phyloP scores from a whole-genome alignment of 2,329 filamentous ascomycete genomes.

The Fonsecaea pedrosoi region DNA sequence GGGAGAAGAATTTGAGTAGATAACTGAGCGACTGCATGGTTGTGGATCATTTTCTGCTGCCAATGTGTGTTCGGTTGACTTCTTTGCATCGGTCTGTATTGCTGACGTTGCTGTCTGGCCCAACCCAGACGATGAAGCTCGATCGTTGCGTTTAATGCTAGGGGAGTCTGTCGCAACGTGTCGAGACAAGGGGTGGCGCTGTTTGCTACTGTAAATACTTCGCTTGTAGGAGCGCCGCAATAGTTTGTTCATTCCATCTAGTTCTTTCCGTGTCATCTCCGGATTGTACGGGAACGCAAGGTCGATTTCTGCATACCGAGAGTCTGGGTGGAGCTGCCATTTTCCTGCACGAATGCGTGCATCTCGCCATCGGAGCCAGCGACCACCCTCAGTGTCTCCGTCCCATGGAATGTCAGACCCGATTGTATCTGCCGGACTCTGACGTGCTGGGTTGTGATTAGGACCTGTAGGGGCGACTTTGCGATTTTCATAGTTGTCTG shows the following conservation, averaged over 20 bases:
- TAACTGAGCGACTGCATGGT: not conserved
- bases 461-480: not conserved
- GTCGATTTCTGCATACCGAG: constrained; percentile 17
- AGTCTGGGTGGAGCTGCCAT: constrained; percentile 10
- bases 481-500: not conserved
- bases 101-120: not conserved
- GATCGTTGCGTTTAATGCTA: not conserved
- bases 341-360: constrained; percentile 25
- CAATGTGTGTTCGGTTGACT: not conserved
- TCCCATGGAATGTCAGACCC: constrained; percentile 30
- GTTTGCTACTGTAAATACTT: not conserved
- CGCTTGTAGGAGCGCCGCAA: constrained; percentile 27
- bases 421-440: not conserved
- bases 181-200: not conserved
- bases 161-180: not conserved
- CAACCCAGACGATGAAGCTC: not conserved
- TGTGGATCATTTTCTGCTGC: not conserved
- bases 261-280: constrained; percentile 29
- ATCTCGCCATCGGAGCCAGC: constrained; percentile 34
- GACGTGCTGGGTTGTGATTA: not conserved
- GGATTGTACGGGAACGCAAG: constrained; percentile 34
- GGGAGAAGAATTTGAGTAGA: not conserved
- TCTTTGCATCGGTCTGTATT: not conserved
- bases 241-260: constrained; percentile 26
- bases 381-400: constrained; percentile 23